Base-by-base conservation (phyloP, 192 early-diverging fungal genomes). In the Coemansia sp. region DNA sequence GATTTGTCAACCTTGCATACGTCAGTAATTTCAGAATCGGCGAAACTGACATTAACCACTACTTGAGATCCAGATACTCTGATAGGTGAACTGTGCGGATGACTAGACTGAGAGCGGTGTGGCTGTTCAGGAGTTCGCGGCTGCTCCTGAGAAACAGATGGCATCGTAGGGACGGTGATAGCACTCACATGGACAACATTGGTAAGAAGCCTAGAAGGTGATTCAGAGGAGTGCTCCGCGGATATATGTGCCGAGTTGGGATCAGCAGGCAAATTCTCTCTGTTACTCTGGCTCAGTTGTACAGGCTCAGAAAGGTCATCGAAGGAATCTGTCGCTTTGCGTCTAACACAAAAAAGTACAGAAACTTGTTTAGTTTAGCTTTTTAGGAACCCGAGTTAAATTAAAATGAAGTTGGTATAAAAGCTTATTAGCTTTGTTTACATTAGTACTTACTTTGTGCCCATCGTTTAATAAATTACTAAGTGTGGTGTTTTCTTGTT, bases 1-100 rank as follows among this genome's bases (percentile, higher is more conserved):
- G 73, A 67, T 18, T 77, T 77, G 54, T 77, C 73, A 0, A 77
- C 73, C 8, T 62, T 77, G 53, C 73, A 76, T 18, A 70, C 17
- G 0, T 44, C 45, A 4, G 25, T 8, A 6, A 45, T 38, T 25
- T 23, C 55, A 1, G 46, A 25, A 5, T 69, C 55, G 0, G 72
- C 54, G 25, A 75, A 75, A 0, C 56, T 69, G 3, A 64, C 55
- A 27, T 19, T 10, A 1, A 63, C 59, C 0, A 61, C 45, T 0
- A 75, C 67, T 10, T 65, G 64, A 18, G 54, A 55, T 38, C 73
- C 73, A 0, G 66, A 61, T 8, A 75, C 67, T 17, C 61, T 55
- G 19, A 63, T 59, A 0, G 73, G 66, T 30, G 73, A 75, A 10
- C 72, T 66, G 7, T 62, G 64, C 21, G 66, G 66, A 8, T 62